Percentiles rank a stretch among this genome's conserved stretches.
phyloP scores from a whole-genome alignment of 345 rosid species.

The Eucalyptus viminalis region DNA sequence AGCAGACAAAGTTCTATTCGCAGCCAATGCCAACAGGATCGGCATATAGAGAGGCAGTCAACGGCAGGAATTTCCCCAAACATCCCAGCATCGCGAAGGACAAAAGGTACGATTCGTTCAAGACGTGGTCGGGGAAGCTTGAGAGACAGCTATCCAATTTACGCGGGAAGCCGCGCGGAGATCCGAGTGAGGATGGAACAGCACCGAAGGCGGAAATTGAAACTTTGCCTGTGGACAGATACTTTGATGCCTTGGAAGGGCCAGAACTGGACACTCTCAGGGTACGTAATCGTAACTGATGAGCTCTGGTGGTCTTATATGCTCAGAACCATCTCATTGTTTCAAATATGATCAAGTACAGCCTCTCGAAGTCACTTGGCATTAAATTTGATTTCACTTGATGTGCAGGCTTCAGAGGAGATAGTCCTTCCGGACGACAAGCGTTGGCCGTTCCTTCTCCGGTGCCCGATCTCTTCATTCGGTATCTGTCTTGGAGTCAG shows the following conservation, averaged over 20 bases:
- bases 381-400: not conserved
- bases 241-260: slow-evolving; percentile 80
- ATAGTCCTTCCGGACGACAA: slow-evolving; percentile 68
- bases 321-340: not conserved
- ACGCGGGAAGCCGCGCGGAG: slow-evolving; percentile 34
- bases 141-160: slow-evolving; percentile 65
- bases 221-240: slow-evolving; percentile 60
- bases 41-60: not conserved
- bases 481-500: slow-evolving; percentile 91
- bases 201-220: slow-evolving; percentile 17
- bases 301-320: not conserved
- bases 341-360: not conserved
- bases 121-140: slow-evolving; percentile 80
- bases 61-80: not conserved
- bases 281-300: slow-evolving; percentile 13
- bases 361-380: not conserved
- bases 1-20: slow-evolving; percentile 27
- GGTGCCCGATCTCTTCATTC: slow-evolving; percentile 63
- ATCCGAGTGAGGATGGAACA: slow-evolving; percentile 4
- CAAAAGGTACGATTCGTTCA: slow-evolving; percentile 64
- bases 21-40: slow-evolving; percentile 53
- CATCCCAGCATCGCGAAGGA: slow-evolving; percentile 32
- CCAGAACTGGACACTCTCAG: slow-evolving; percentile 80
- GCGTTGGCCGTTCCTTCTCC: slow-evolving; percentile 86
- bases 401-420: slow-evolving; percentile 52